Percentiles rank a stretch among this genome's conserved stretches.
Evolutionary conservation across 768 basidiomycete genomes (phyloP).

Genomic region (Kwoniella botswanensis): DNA sequence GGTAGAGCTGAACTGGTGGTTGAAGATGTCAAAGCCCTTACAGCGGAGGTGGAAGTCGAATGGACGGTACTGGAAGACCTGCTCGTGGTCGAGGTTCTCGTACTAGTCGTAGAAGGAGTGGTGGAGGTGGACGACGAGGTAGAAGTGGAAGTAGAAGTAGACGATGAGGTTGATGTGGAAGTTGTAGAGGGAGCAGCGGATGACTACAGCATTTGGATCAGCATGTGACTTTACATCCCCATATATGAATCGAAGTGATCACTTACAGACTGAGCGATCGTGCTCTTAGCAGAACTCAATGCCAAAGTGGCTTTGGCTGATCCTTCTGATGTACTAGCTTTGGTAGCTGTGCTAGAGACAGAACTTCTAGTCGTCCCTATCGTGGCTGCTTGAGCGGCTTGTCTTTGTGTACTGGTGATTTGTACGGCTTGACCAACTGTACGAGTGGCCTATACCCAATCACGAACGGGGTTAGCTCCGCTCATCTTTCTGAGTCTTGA

Average conservation of each 20-base stretch:
- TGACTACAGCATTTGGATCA: background rate
- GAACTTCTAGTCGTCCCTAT: constrained; percentile 27
- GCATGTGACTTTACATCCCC: too few relatives aligned
- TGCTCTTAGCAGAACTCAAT: constrained; percentile 13
- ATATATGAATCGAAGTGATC: background rate
- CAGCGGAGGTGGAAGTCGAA: constrained; percentile 14
- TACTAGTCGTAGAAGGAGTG: constrained; percentile 23
- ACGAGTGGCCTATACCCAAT: constrained; percentile 9
- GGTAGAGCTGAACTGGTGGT: constrained; percentile 12
- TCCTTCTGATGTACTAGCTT: background rate
- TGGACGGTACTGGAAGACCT: constrained; percentile 11
- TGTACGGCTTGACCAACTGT: constrained; percentile 14
- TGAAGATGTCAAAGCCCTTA: constrained; percentile 24
- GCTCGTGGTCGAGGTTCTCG: constrained; percentile 12
- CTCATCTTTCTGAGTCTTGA: background rate
- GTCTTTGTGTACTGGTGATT: constrained; percentile 7
- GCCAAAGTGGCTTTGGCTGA: constrained; percentile 17
- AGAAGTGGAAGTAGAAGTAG: constrained; percentile 20
- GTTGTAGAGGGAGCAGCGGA: background rate
- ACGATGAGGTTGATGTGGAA: constrained; percentile 4
- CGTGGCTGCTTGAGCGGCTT: constrained; percentile 34
- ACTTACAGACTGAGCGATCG: constrained; percentile 14
- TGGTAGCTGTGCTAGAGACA: constrained; percentile 19
- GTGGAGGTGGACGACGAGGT: constrained; percentile 16
- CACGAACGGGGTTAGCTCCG: background rate